A percentile compares a stretch with the other conserved stretches of the same genome.
phyloP scores from a whole-genome alignment of 2,329 filamentous ascomycete genomes.

The Colletotrichum euphorbiae region DNA sequence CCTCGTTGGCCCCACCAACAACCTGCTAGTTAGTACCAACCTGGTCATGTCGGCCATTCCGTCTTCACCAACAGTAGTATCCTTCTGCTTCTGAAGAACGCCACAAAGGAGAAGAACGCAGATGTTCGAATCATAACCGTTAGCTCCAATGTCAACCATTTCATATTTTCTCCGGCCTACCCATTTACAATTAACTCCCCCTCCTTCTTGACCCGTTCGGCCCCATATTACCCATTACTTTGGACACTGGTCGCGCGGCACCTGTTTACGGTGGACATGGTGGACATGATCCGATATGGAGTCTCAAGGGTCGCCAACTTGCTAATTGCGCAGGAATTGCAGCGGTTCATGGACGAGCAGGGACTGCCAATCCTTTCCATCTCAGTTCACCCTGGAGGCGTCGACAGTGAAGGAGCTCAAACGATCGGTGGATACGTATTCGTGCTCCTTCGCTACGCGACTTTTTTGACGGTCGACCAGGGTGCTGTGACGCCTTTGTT shows the following conservation, averaged over 20 bases:
- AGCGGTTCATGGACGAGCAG: slow-evolving; percentile 39
- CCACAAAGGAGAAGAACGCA: slow-evolving; percentile 31
- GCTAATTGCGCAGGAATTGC: slow-evolving; percentile 43
- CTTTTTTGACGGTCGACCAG: slow-evolving; percentile 35
- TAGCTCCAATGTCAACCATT: slow-evolving; percentile 39
- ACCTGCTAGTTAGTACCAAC: slow-evolving; percentile 10
- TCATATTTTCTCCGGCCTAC: slow-evolving; percentile 41
- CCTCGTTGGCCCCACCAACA: neutral
- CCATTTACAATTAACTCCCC: slow-evolving; percentile 41
- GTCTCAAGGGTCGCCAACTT: slow-evolving; percentile 43
- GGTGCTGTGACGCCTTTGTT: slow-evolving; percentile 41
- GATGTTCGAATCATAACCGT: slow-evolving; percentile 46
- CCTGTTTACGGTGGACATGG: slow-evolving; percentile 42
- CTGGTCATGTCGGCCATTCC: slow-evolving; percentile 46
- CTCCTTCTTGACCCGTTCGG: slow-evolving; percentile 18
- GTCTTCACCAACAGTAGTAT: slow-evolving; percentile 44
- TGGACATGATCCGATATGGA: slow-evolving; percentile 44
- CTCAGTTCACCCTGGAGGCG: slow-evolving; percentile 42
- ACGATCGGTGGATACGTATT: slow-evolving; percentile 20
- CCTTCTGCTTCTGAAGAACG: slow-evolving; percentile 44
- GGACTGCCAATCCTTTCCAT: slow-evolving; percentile 39
- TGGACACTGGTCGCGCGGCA: slow-evolving; percentile 27
- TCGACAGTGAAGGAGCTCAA: slow-evolving; percentile 21
- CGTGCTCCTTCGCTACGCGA: slow-evolving; percentile 21
- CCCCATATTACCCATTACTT: slow-evolving; percentile 37